Conservation (phyloP, 495 filamentous ascomycete genomes). For the Lentithecium fluviatile region DNA sequence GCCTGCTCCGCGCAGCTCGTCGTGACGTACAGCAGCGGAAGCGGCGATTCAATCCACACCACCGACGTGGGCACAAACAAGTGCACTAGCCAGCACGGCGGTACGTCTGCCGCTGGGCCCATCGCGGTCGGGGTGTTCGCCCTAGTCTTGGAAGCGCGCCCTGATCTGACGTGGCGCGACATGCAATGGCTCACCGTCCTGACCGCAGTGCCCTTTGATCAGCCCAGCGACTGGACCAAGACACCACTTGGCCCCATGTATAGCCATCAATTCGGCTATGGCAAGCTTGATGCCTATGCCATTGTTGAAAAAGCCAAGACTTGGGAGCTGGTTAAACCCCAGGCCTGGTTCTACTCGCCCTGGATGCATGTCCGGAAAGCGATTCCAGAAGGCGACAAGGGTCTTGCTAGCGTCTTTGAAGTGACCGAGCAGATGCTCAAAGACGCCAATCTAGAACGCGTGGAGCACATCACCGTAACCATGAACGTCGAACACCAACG, state of each 20-base stretch:
- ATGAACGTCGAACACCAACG: slow-evolving; percentile 90
- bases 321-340: slow-evolving; percentile 90
- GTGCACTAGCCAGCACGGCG: slow-evolving; percentile 78
- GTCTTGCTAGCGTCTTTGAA: slow-evolving; percentile 72
- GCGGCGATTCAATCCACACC: slow-evolving; percentile 85
- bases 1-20: slow-evolving; percentile 92
- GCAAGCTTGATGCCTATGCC: slow-evolving; percentile 84
- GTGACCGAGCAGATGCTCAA: slow-evolving; percentile 74
- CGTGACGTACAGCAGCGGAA: slow-evolving; percentile 93
- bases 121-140: slow-evolving; percentile 88
- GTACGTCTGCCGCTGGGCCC: slow-evolving; percentile 95
- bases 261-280: slow-evolving; percentile 93
- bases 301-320: slow-evolving; percentile 82
- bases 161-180: slow-evolving; percentile 90
- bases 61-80: slow-evolving; percentile 85
- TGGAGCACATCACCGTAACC: slow-evolving; percentile 95
- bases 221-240: slow-evolving; percentile 75
- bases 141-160: slow-evolving; percentile 82
- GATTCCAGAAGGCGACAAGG: slow-evolving; percentile 83
- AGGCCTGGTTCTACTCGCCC: slow-evolving; percentile 90
- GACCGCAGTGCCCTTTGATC: slow-evolving; percentile 76
- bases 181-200: slow-evolving; percentile 86
- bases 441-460: slow-evolving; percentile 74
- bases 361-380: slow-evolving; percentile 84
- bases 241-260: slow-evolving; percentile 79